Percentiles rank a stretch among this genome's conserved stretches.
Evolutionary conservation across 2,329 filamentous ascomycete genomes (phyloP).

Genomic region (Diaporthe citri): DNA sequence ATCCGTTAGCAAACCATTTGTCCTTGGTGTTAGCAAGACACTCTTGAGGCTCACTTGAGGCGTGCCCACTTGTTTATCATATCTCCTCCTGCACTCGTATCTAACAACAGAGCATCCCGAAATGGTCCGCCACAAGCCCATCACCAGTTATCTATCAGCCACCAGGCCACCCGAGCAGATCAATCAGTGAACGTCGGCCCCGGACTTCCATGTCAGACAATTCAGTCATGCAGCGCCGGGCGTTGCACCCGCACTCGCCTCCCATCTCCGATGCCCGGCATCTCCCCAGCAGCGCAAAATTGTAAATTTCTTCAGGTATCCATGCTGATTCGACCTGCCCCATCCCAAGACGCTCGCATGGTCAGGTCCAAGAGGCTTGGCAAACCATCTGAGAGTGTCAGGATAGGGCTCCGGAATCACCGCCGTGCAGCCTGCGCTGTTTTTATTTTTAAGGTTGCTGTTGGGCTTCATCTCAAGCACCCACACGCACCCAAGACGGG

Average conservation of each 20-base stretch:
- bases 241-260: slow-evolving; percentile 1
- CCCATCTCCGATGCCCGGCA: slow-evolving; percentile 30
- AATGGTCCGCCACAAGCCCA: slow-evolving; percentile 5
- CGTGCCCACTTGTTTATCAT: slow-evolving; percentile 32
- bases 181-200: not conserved
- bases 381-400: slow-evolving; percentile 17
- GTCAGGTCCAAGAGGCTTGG: slow-evolving; percentile 17
- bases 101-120: slow-evolving; percentile 19
- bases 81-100: slow-evolving; percentile 3
- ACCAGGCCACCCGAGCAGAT: not conserved
- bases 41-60: slow-evolving; percentile 14
- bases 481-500: slow-evolving; percentile 23
- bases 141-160: slow-evolving; percentile 3
- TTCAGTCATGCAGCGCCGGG: slow-evolving; percentile 29
- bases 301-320: slow-evolving; percentile 15
- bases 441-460: slow-evolving; percentile 26
- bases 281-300: slow-evolving; percentile 20
- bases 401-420: not conserved
- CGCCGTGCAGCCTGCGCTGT: not conserved
- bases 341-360: not conserved
- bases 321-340: slow-evolving; percentile 22
- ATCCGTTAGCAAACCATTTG: slow-evolving; percentile 43
- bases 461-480: slow-evolving; percentile 20
- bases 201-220: slow-evolving; percentile 20
- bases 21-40: slow-evolving; percentile 39